Conservation (phyloP, 139 green algal species). For the Asterochloris sp. region DNA sequence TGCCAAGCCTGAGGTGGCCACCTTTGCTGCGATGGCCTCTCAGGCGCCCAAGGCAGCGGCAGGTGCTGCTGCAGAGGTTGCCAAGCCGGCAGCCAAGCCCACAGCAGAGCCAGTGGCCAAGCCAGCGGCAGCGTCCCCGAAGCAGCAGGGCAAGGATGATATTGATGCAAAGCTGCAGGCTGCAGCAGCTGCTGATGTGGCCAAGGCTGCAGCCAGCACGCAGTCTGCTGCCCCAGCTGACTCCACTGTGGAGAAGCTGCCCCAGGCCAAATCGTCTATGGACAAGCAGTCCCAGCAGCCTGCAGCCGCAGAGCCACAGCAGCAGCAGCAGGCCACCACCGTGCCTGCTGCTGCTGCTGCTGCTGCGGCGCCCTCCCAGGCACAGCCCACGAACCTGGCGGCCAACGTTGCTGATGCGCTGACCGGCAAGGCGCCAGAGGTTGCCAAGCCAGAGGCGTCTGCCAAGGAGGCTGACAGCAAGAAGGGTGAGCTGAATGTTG, state of each 20-base stretch:
- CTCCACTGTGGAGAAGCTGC: not conserved
- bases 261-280: not conserved
- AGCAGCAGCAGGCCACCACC: not conserved
- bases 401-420: no score
- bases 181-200: not conserved
- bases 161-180: not conserved
- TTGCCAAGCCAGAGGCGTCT: no score
- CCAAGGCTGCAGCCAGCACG: not conserved
- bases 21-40: not conserved
- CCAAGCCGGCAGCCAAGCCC: slow-evolving; percentile 3
- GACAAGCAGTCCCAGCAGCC: not conserved
- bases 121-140: not conserved
- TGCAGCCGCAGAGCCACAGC: not conserved
- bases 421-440: no score
- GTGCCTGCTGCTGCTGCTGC: not conserved
- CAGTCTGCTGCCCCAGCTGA: not conserved
- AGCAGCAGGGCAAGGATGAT: not conserved
- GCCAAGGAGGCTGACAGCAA: no score
- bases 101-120: not conserved
- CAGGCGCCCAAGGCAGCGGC: not conserved
- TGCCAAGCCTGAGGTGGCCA: not conserved
- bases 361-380: not conserved
- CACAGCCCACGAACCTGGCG: no score
- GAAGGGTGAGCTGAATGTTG: no score
- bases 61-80: slow-evolving; percentile 7